Base-by-base conservation (phyloP, 768 basidiomycete genomes). In the Amanita muscaria region DNA sequence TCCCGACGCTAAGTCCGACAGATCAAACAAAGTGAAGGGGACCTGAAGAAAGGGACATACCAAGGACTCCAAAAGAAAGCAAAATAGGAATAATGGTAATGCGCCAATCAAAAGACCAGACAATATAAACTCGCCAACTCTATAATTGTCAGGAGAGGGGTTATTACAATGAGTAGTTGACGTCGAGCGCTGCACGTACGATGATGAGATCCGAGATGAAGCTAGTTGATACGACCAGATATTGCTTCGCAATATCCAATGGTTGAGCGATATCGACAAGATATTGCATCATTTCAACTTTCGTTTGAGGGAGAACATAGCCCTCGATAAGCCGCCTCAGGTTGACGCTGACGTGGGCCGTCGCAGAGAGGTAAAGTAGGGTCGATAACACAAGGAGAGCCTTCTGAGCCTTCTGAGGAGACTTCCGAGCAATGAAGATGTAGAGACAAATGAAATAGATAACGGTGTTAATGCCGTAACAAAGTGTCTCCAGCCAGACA, bases 261-360 rank as follows among this genome's bases (percentile, higher is more conserved):
- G 62, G 62, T 12, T 59, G 59, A 18, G 61, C 61, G 5, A 64
- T 60, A 41, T 64, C 58, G 3, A 57, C 56, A 45, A 64, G 63
- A 46, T 57, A 64, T 14, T 56, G 57, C 57, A 59, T 25, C 62
- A 61, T 16, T 53, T 56, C 42, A 41, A 38, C 46, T 62, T 52
- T 35, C 56, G 57, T 24, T 51, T 50, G 38, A 50, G 46, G 49
- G 62, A 63, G 54, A 60, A 64, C 35, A 19, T 42, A 48, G 16
- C 64, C 64, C 45, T 59, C 53, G 38, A 66, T 60, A 37, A 66
- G 58, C 12, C 64, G 58, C 35, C 57, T 56, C 45, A 64, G 62
- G 19, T 63, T 63, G 16, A 66, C 49, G 27, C 59, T 59, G 32
- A 64, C 58, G 42, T 66, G 64, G 15, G 51, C 51, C 22, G 64